Evolutionary conservation across 768 basidiomycete species (phyloP).

Genomic region (Chalciporus pseudorubinellus): DNA sequence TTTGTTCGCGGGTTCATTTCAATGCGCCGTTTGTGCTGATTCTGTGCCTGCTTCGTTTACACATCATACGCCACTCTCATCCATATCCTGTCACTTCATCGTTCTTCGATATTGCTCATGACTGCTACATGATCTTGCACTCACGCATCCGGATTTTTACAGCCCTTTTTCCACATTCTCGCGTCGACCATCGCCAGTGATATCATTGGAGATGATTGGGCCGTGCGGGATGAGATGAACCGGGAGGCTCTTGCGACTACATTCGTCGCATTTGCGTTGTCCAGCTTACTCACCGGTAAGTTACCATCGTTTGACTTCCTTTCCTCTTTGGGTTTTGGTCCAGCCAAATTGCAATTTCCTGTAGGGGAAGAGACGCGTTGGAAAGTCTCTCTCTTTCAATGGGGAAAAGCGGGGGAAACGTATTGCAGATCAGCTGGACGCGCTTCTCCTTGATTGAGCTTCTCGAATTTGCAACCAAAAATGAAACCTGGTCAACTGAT

Average conservation of each 20-base stretch:
- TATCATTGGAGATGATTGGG: slow-evolving; percentile 38
- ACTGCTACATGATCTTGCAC: not conserved
- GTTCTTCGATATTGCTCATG: not conserved
- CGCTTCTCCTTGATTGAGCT: not conserved
- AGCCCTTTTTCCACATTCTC: slow-evolving; percentile 96
- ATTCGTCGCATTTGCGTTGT: slow-evolving; percentile 82
- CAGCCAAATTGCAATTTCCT: not conserved
- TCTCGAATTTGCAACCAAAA: slow-evolving; percentile 14
- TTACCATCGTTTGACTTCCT: not conserved
- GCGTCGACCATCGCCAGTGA: slow-evolving; percentile 70
- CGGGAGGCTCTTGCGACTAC: slow-evolving; percentile 87
- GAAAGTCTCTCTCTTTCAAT: not conserved
- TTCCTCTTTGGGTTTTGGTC: not conserved
- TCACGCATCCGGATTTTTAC: not conserved
- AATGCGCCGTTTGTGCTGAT: too few relatives aligned
- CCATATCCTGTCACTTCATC: not conserved
- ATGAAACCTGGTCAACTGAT: slow-evolving; percentile 6
- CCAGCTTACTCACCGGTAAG: slow-evolving; percentile 82
- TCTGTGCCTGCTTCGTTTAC: too few relatives aligned
- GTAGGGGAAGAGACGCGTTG: not conserved
- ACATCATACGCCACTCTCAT: too few relatives aligned
- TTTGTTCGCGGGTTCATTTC: not conserved
- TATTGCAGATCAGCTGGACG: slow-evolving; percentile 1
- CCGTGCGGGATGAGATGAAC: slow-evolving; percentile 53
- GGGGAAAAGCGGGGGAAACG: not conserved